phyloP scores from a whole-genome alignment of 2,329 filamentous ascomycete genomes.

The Fusarium sp. region DNA sequence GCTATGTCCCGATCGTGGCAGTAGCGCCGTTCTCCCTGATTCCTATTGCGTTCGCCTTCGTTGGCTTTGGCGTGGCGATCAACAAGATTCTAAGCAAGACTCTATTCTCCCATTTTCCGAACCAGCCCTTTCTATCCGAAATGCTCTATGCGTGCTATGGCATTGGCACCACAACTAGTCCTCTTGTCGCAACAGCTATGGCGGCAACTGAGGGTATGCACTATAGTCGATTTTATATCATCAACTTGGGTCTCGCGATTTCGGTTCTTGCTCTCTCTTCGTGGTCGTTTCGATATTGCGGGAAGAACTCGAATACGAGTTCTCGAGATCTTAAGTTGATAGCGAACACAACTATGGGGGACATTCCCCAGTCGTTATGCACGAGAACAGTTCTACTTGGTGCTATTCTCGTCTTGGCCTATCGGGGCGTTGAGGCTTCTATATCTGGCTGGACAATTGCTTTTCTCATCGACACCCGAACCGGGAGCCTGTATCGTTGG shows the following conservation, averaged over 20 bases:
- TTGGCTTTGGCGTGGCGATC: neutral
- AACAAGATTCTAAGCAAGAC: neutral
- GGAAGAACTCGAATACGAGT: neutral
- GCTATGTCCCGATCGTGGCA: neutral
- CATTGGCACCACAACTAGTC: neutral
- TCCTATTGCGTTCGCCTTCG: neutral
- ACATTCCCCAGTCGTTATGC: neutral
- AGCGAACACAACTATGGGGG: accelerated
- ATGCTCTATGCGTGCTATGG: neutral
- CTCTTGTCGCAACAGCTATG: neutral
- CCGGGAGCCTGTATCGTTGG: neutral
- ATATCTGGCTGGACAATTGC: neutral
- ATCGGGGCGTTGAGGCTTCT: neutral
- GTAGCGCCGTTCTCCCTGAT: neutral
- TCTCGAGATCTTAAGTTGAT: neutral
- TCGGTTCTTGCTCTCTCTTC: neutral
- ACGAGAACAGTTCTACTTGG: neutral
- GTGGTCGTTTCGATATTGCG: accelerated
- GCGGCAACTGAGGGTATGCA: no score
- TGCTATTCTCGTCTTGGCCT: neutral
- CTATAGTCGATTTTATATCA: neutral
- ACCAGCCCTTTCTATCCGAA: no score
- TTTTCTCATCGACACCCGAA: neutral
- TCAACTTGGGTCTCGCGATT: neutral
- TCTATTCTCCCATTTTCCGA: neutral